Evolutionary conservation across 148 eudicot species (phyloP), one percentile per base, ranked within the genome.

Genomic region (Rhododendron ferrugineum): DNA sequence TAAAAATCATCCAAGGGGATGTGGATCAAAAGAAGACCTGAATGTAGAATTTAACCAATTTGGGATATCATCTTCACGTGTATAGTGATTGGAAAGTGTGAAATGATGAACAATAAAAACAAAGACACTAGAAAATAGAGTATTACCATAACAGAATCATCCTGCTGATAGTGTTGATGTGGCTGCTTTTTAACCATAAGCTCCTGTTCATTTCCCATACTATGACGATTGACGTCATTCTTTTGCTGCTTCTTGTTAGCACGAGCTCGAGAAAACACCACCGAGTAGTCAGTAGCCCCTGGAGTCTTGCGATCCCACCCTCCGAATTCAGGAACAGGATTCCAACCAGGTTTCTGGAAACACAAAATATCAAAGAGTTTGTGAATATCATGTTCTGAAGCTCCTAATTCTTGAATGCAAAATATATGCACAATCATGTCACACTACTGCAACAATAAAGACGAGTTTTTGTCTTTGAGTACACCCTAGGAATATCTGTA

Each of bases 281-380:
- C 26, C 3, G 94, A 89, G 84, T 92, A 92, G 80, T 90, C 88
- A 2, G 91, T 89, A 60, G 87, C 88, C 26, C 26, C 84, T n/a
- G 78, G 79, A 16, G 86, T 83, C 84, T 89, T 88, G 23, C 85
- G 73, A 82, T 92, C 92, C 92, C 92, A 92, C 70, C 78, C 91
- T 85, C 92, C 93, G 62, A 92, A 92, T 81, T 89, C 86, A 62
- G 93, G 93, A 22, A 92, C 89, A 3, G 92, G 81, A 86, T 58
- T 88, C 89, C 86, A 42, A 28, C 64, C 81, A 11, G 34, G 28
- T 16, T 85, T 85, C 81, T 86, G 87, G 28, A 85, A 64, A 72
- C 11, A 56, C 26, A 30, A 10, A 60, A 26, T 85, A 44, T 86
- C 79, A 30, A 72, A 47, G 66, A 1, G n/a, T 34, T 42, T 26